Evolutionary conservation across 78 protist genomes (phyloP).

Genomic region (slime mould (Dictyostelium discoideum)): DNA sequence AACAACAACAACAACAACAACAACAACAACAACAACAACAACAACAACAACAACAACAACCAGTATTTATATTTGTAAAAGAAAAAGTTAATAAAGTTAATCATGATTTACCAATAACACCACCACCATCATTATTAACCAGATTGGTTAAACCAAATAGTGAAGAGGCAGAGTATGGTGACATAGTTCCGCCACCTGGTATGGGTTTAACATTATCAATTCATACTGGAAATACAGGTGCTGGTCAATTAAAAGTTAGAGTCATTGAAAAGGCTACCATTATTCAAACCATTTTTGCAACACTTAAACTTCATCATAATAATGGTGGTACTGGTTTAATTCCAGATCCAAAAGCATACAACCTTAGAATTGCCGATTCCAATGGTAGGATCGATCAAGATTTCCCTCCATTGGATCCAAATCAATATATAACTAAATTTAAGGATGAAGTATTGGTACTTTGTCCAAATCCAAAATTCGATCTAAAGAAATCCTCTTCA

Average conservation of each 20-base stretch:
- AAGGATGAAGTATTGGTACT: conserved; percentile 48
- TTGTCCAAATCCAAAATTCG: conserved; percentile 60
- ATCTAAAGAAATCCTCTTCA: neutral
- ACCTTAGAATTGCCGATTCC: conserved; percentile 45
- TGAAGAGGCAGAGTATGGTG: conserved; percentile 54
- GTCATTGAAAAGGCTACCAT: conserved; percentile 63
- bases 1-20: neutral
- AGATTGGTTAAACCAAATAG: conserved; percentile 42
- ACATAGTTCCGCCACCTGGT: conserved; percentile 51
- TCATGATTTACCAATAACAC: neutral
- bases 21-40: neutral
- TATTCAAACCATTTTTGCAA: conserved; percentile 58
- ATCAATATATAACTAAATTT: conserved; percentile 38
- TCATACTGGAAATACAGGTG: conserved; percentile 6
- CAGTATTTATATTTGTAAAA: conserved; percentile 67
- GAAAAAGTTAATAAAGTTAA: neutral
- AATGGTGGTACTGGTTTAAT: neutral
- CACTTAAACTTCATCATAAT: neutral
- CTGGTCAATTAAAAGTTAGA: conserved; percentile 35
- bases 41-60: conserved; percentile 1
- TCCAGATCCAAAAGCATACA: conserved; percentile 69
- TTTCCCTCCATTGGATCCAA: conserved; percentile 67
- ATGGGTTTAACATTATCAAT: conserved; percentile 34
- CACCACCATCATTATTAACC: conserved; percentile 41
- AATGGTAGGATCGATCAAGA: conserved; percentile 62